These are phyloP conservation scores for Hypholoma fasciculare DNA, from an alignment of 768 basidiomycete genomes.

Conservation along the genomic window DNA sequence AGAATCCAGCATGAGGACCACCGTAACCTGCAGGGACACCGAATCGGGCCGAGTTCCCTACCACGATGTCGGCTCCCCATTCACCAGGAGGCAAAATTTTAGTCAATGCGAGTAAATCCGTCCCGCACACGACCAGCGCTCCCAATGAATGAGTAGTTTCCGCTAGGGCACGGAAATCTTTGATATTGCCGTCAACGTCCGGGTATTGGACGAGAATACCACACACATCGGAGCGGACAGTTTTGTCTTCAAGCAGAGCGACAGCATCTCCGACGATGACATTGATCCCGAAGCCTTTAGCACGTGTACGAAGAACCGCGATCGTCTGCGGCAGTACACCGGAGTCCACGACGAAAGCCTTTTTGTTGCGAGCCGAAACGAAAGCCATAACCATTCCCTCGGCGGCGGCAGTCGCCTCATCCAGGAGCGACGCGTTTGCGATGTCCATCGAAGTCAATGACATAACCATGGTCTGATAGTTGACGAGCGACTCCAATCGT, in stretches of 20 bases:
- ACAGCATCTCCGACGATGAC: slow-evolving; percentile 67
- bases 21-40: slow-evolving; percentile 98
- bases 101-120: slow-evolving; percentile 91
- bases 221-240: slow-evolving; percentile 64
- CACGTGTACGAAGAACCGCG: slow-evolving; percentile 85
- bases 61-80: slow-evolving; percentile 96
- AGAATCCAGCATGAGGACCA: slow-evolving; percentile 97
- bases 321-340: slow-evolving; percentile 88
- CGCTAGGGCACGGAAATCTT: slow-evolving; percentile 69
- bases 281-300: slow-evolving; percentile 91
- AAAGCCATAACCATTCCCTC: slow-evolving; percentile 98
- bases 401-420: slow-evolving; percentile 93
- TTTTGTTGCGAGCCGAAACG: slow-evolving; percentile 61
- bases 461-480: slow-evolving; percentile 95
- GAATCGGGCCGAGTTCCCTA: slow-evolving; percentile 95
- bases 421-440: slow-evolving; percentile 92
- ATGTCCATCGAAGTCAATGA: slow-evolving; percentile 95
- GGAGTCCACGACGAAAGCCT: slow-evolving; percentile 81
- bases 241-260: slow-evolving; percentile 50
- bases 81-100: slow-evolving; percentile 95
- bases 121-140: slow-evolving; percentile 85
- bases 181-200: slow-evolving; percentile 81
- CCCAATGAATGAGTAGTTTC: slow-evolving; percentile 69
- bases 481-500: slow-evolving; percentile 93
- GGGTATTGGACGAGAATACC: slow-evolving; percentile 95